Conservation (phyloP, 2,329 filamentous ascomycete species). For the Penicillium digitatum region DNA sequence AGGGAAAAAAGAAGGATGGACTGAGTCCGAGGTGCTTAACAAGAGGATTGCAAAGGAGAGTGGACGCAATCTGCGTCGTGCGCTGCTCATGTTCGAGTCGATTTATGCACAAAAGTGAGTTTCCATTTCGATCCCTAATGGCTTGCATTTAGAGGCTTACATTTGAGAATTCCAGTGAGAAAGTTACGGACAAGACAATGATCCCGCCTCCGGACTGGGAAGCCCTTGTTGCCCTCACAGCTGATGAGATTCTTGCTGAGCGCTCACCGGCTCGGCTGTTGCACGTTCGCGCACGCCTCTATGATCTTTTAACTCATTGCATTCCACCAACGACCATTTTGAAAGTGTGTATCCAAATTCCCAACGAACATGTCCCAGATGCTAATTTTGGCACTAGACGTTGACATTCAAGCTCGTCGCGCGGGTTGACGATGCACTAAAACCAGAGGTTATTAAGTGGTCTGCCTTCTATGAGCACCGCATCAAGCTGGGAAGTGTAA, state of each 20-base stretch:
- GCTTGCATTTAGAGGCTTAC: slow-evolving; percentile 9
- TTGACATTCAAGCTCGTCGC: slow-evolving; percentile 89
- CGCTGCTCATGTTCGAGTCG: slow-evolving; percentile 93
- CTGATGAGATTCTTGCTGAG: slow-evolving; percentile 89
- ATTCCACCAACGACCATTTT: slow-evolving; percentile 92
- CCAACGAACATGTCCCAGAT: neutral
- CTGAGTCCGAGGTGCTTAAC: slow-evolving; percentile 70
- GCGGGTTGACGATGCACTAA: slow-evolving; percentile 81
- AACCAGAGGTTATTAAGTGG: slow-evolving; percentile 91
- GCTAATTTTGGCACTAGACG: slow-evolving; percentile 47
- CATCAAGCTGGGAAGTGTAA: slow-evolving; percentile 72
- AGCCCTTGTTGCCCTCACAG: slow-evolving; percentile 79
- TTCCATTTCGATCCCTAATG: neutral
- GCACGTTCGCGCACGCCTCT: slow-evolving; percentile 86
- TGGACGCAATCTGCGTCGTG: slow-evolving; percentile 81
- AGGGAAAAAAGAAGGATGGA: slow-evolving; percentile 79
- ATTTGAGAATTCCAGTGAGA: slow-evolving; percentile 60
- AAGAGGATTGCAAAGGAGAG: slow-evolving; percentile 84
- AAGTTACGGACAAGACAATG: slow-evolving; percentile 76
- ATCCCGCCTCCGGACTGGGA: slow-evolving; percentile 98
- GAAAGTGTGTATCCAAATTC: slow-evolving; percentile 52
- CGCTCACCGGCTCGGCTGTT: slow-evolving; percentile 86
- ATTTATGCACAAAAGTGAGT: slow-evolving; percentile 93
- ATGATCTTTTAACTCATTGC: slow-evolving; percentile 93
- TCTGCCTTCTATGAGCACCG: slow-evolving; percentile 96